A percentile compares a stretch with the other conserved stretches of the same genome.
phyloP scores from a whole-genome alignment of 306 rosid species.

The Cajanus cajan region DNA sequence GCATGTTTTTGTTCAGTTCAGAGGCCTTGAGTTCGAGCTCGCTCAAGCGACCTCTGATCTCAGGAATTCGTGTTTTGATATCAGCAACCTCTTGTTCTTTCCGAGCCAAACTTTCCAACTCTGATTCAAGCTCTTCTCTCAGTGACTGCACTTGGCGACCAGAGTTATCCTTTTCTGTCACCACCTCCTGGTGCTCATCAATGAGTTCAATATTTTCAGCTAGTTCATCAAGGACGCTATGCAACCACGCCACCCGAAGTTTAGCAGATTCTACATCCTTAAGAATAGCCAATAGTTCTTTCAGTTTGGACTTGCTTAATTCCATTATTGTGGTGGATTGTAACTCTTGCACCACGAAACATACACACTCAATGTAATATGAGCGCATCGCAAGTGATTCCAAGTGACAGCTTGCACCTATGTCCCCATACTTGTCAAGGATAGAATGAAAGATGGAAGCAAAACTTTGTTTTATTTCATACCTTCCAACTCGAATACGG shows the following conservation, averaged over 20 bases:
- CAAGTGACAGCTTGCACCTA: slow-evolving; percentile 67
- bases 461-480: slow-evolving; percentile 62
- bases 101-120: slow-evolving; percentile 47
- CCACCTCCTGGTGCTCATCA: slow-evolving; percentile 41
- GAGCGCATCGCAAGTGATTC: slow-evolving; percentile 81
- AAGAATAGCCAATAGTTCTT: slow-evolving; percentile 67
- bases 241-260: slow-evolving; percentile 68
- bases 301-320: slow-evolving; percentile 58
- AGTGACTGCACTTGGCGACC: slow-evolving; percentile 44
- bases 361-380: slow-evolving; percentile 74
- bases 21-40: slow-evolving; percentile 61
- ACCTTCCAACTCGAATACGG: slow-evolving; percentile 65
- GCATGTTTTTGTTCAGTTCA: slow-evolving; percentile 39
- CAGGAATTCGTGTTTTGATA: slow-evolving; percentile 46
- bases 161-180: slow-evolving; percentile 48
- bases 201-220: slow-evolving; percentile 51
- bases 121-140: slow-evolving; percentile 56
- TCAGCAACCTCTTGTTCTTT: slow-evolving; percentile 65
- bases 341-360: slow-evolving; percentile 76
- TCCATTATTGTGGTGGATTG: slow-evolving; percentile 42
- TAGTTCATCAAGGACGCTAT: slow-evolving; percentile 44
- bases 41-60: slow-evolving; percentile 53
- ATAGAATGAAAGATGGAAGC: slow-evolving; percentile 59
- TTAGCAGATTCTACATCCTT: slow-evolving; percentile 81
- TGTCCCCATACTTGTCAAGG: slow-evolving; percentile 72